Evolutionary conservation across 768 basidiomycete species (phyloP), one percentile per base, ranked within the genome.

Genomic region (Hemileccinum rubropunctum): DNA sequence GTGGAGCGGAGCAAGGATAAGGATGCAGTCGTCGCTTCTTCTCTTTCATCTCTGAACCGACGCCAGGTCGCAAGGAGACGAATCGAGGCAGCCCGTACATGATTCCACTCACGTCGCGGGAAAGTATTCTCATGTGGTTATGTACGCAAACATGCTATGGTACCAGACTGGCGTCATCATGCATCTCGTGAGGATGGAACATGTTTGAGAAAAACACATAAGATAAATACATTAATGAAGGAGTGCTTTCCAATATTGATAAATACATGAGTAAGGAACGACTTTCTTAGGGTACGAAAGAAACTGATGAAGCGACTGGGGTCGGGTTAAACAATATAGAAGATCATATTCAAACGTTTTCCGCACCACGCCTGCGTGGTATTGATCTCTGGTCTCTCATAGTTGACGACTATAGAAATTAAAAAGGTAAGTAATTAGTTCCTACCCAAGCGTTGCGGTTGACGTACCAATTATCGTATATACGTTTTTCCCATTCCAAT

Each of bases 1-100:
- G 93, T 98, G 44, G 91, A 95, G 76, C 91, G 93, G 71, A 84
- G 84, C 68, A 94, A 90, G 62, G 92, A 94, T 75, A 86, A 88
- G 71, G 81, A 77, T 41, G 70, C 65, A 26, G 73, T 79, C 49
- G 73, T 75, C 39, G 64, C 62, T 20, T 61, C 74, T 30, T 72
- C 80, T 23, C 71, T 91, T 45, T 62, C 76, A 38, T 87, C 86
- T 47, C 73, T 93, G 58, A 91, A 92, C 81, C 79, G 91, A 71
- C 76, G 89, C 73, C 91, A 92, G 70, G 74, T 92, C 23, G 91
- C 91, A 59, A 82, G 90, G 75, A 88, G 76, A 78, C 82, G 91
- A 61, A 91, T 92, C 63, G 88, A 91, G 75, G 91, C 91, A 62
- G 82, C 77, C 33, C 87, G 91, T 61, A 71, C 71, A 70, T 81